phyloP scores from a whole-genome alignment of 805 yeast species.

The Hanseniaspora nectarophila region DNA sequence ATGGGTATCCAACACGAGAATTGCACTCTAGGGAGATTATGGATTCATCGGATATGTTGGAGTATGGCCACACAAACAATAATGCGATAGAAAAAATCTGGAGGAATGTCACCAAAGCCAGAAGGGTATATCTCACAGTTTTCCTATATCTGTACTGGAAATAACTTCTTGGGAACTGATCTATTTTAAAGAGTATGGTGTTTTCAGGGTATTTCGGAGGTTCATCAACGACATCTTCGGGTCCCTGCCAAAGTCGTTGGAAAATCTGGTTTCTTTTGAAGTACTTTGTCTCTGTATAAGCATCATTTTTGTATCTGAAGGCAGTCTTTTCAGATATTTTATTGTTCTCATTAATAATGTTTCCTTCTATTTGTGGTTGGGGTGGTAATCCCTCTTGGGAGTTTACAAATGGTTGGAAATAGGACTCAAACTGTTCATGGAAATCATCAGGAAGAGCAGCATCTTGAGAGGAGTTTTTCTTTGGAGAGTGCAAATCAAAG shows the following conservation, averaged over 20 bases:
- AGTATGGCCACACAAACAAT: conserved; percentile 15
- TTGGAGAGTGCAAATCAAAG: conserved; percentile 2
- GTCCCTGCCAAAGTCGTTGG: conserved; percentile 45
- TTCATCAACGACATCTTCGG: conserved; percentile 35
- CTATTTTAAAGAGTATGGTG: conserved; percentile 26
- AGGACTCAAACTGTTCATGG: not conserved
- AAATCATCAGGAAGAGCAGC: not conserved
- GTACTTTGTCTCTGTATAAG: not conserved
- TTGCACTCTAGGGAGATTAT: conserved; percentile 45
- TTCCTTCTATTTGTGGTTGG: not conserved
- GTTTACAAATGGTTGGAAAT: not conserved
- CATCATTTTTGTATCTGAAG: not conserved
- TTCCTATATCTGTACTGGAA: conserved; percentile 32
- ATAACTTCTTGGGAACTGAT: conserved; percentile 32
- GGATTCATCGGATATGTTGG: conserved; percentile 21
- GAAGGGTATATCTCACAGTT: conserved; percentile 36
- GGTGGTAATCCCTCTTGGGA: not conserved
- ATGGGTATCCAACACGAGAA: not conserved
- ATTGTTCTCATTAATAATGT: not conserved
- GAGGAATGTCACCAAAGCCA: conserved; percentile 31
- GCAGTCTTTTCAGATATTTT: not conserved
- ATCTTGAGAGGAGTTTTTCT: not conserved
- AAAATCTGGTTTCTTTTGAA: conserved; percentile 19
- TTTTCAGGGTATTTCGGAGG: conserved; percentile 33
- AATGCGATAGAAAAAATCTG: conserved; percentile 39